Percentiles rank a stretch among this genome's conserved stretches.
These are phyloP conservation scores for barley (Hordeum vulgare) DNA, from an alignment of 176 grass and related monocot genomes.

Conservation along the genomic window MorexV3_pseudomolecules_assembly NC_058518.1:503619601-503620100, in stretches of 20 bases:
- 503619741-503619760: conserved; percentile 22
- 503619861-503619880: background rate
- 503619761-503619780: background rate
- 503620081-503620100: background rate
- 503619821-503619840: background rate
- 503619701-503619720: conserved; percentile 32
- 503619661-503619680: conserved; percentile 56
- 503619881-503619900: background rate
- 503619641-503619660: conserved; percentile 73
- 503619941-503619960: background rate
- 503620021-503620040: conserved; percentile 1
- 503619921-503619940: background rate
- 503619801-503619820: background rate
- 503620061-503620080: too few species aligned
- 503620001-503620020: background rate
- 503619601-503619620: conserved; percentile 86
- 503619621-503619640: conserved; percentile 62
- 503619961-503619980: background rate
- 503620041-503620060: background rate
- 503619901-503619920: background rate
- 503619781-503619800: background rate
- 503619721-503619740: conserved; percentile 56
- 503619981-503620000: background rate
- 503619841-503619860: background rate
- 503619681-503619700: conserved; percentile 62